Conservation (phyloP, 371 early-diverging fungal species). For the Mortierella sp. region DNA sequence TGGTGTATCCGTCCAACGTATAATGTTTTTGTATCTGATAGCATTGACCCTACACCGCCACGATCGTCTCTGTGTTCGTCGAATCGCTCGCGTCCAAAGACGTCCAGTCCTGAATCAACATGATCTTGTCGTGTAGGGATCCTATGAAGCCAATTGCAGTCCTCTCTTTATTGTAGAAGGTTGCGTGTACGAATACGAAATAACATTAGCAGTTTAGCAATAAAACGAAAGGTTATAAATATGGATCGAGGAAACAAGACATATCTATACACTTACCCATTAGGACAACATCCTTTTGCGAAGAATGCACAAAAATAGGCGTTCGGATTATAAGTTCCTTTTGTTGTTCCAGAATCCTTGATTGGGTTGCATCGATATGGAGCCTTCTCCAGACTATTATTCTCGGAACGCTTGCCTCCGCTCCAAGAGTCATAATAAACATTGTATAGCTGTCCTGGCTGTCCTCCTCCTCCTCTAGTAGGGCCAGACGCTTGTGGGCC, state of each 20-base stretch:
- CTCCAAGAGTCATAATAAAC: constrained; percentile 84
- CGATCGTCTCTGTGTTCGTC: constrained; percentile 88
- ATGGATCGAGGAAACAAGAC: no score
- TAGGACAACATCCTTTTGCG: constrained; percentile 86
- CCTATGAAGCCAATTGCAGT: constrained; percentile 83
- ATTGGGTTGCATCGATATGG: constrained; percentile 73
- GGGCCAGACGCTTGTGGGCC: constrained; percentile 25
- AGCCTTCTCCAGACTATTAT: constrained; percentile 61
- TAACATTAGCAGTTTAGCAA: not conserved
- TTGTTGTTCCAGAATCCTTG: constrained; percentile 82
- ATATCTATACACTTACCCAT: constrained; percentile 59
- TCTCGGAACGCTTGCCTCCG: constrained; percentile 32
- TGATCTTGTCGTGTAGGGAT: constrained; percentile 76
- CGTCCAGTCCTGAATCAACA: constrained; percentile 78
- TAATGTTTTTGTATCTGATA: constrained; percentile 78
- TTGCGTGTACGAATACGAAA: not conserved
- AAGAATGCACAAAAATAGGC: constrained; percentile 87
- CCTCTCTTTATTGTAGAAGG: constrained; percentile 30
- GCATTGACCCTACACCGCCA: constrained; percentile 91
- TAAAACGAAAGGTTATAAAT: not conserved
- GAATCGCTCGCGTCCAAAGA: constrained; percentile 86
- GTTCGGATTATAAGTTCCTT: constrained; percentile 70
- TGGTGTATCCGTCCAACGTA: constrained; percentile 82
- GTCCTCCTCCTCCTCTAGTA: constrained; percentile 1
- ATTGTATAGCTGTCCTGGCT: constrained; percentile 67